Evolutionary conservation across 768 basidiomycete genomes (phyloP), one percentile per base, ranked within the genome.

Genomic region (Naganishia vaughanmartiniae): DNA sequence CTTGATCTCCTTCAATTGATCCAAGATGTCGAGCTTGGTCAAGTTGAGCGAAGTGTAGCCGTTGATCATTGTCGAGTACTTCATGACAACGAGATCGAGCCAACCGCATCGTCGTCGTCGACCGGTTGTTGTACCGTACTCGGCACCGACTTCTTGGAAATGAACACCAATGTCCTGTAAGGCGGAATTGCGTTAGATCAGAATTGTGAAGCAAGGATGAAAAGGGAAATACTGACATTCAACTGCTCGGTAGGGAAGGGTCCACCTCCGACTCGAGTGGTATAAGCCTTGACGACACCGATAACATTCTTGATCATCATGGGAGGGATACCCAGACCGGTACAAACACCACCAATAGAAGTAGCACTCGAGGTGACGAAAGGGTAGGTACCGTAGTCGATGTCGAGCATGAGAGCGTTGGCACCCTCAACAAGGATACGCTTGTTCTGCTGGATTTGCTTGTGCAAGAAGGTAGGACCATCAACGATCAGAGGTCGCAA

Each of bases 371-470:
- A 95, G 0, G 96, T 99, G 72, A 99, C 96, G 81, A 85, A 99
- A 1, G 96, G 96, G 81, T 99, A 99, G 5, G 96, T 99, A 31
- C 96, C 96, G 78, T 90, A 93, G 82, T 99, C 96, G 74, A 99
- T 84, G 79, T 99, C 96, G 70, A 99, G 89, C 96, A 99, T 96
- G 71, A 98, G 84, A 1, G 96, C 96, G 79, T 99, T 98, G 66
- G 96, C 96, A 31, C 96, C 96, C 80, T 99, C 96, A 70, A 98
- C 91, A 36, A 99, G 88, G 54, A 98, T 84, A 48, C 83, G 86
- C 83, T 95, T 97, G 63, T 87, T 87, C 15, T 86, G 81, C 3
- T 86, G 83, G 68, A 98, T 83, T 9, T 93, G 90, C 65, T 87
- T 81, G 82, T 98, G 93, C 58, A 98, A 83, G 82, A 89, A 97